Evolutionary conservation across 2,329 filamentous ascomycete genomes (phyloP).

Genomic region (Sporothrix humicola): DNA sequence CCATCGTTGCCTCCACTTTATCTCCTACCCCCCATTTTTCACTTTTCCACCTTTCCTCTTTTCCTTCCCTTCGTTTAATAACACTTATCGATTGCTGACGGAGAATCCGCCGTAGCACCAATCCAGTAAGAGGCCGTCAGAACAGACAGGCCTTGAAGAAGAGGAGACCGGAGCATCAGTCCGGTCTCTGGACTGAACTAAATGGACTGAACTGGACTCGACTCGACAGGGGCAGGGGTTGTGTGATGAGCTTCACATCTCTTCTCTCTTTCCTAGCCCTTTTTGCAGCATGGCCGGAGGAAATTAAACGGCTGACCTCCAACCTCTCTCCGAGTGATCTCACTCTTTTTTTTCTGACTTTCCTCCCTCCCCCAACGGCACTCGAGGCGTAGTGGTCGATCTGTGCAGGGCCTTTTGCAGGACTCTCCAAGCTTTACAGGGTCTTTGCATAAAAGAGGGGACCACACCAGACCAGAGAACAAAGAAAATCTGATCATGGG

Average conservation of each 20-base stretch:
- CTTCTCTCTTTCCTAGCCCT: not conserved
- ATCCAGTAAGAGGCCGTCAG: constrained; percentile 23
- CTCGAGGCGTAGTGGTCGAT: constrained; percentile 18
- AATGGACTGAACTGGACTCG: too few species aligned
- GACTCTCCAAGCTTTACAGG: too few species aligned
- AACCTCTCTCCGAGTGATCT: not conserved
- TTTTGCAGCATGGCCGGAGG: constrained; percentile 10
- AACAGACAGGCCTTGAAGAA: not conserved
- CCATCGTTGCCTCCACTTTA: not conserved
- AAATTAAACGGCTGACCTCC: constrained; percentile 16
- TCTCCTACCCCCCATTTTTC: not conserved
- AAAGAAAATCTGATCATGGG: not conserved
- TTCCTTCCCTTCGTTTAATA: too few species aligned
- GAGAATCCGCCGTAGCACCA: constrained; percentile 20
- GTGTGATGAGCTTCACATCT: not conserved
- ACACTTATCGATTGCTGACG: constrained; percentile 21
- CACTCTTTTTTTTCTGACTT: not conserved
- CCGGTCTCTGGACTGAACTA: not conserved
- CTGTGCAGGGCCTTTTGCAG: not conserved
- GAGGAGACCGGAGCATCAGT: constrained; percentile 17
- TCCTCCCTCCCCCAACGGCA: not conserved
- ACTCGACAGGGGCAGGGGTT: constrained; percentile 17
- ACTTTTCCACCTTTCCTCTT: too few species aligned
- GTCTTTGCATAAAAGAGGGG: constrained; percentile 10
- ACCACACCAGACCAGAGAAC: not conserved